Base-by-base conservation (phyloP, 73 alveolate species). In the Symbiodinium pilosum region DNA sequence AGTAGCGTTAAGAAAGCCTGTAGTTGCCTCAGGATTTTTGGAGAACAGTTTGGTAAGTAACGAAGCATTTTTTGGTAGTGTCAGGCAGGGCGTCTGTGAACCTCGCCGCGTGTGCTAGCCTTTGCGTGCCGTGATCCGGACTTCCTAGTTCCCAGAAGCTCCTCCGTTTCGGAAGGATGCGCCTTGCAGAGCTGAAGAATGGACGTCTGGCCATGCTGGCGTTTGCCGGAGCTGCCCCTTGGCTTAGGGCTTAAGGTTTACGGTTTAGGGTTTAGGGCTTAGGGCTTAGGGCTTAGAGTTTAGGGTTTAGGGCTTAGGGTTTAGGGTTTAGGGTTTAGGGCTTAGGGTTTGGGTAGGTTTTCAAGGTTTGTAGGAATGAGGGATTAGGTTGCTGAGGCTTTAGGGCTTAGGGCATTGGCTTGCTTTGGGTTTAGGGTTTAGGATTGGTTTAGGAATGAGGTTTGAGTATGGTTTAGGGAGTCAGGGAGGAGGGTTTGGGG, bases 141-240 rank as follows among this genome's bases (percentile, higher is more conserved):
- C 59, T 14, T 14, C 59, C 59, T 47, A 47, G 26, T 21, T 34
- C 75, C 75, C 32, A 56, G 36, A 56, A 51, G 68, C 68, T 24
- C 68, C 21, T 16, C 68, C 68, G 1, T 16, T 51, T n/a, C 4
- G 12, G 34, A 30, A 56, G 75, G 75, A 56, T 56, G 75, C 75
- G 75, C 32, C 75, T 56, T 20, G 75, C 75, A 11, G 75, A 56
- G 75, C 75, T 56, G 75, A 56, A 56, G 38, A 56, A 56, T 34
- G 75, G 75, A 30, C 75, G 75, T 34, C 75, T 56, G 75, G 75
- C 75, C 36, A 56, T 56, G 75, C 28, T 56, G 75, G 75, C 75
- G 38, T 56, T 56, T 20, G 75, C 75, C 8, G 75, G 75, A 11
- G 75, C 75, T 56, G 75, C 75, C 75, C 34, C 32, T 56, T 11